Conservation (phyloP, 805 yeast species). For the Yamadazyma takamatsuzukensis region DNA sequence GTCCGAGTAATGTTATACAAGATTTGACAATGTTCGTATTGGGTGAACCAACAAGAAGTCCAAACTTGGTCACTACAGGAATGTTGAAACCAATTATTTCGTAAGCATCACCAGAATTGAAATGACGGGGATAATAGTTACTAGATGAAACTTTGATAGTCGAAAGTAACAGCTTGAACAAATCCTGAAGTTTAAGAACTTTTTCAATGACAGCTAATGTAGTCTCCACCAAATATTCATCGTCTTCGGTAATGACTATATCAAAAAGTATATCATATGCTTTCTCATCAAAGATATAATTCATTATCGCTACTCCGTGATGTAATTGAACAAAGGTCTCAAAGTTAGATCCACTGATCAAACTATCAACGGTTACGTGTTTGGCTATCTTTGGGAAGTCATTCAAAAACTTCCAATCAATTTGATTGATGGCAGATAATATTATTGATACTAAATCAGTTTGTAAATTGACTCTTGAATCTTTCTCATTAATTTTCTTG, state of each 20-base stretch:
- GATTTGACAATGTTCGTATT: slow-evolving; percentile 47
- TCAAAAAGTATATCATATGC: slow-evolving; percentile 55
- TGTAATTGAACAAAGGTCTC: slow-evolving; percentile 51
- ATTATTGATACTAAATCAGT: slow-evolving; percentile 50
- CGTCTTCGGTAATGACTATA: slow-evolving; percentile 58
- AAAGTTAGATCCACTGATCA: slow-evolving; percentile 19
- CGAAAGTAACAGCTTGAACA: slow-evolving; percentile 28
- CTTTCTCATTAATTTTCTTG: slow-evolving; percentile 26
- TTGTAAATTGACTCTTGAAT: slow-evolving; percentile 47
- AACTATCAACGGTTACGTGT: slow-evolving; percentile 14
- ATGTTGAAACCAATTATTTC: slow-evolving; percentile 71
- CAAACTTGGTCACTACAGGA: slow-evolving; percentile 69
- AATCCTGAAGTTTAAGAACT: slow-evolving; percentile 52
- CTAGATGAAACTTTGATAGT: slow-evolving; percentile 33
- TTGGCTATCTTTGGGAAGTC: slow-evolving; percentile 38
- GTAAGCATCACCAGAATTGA: slow-evolving; percentile 62
- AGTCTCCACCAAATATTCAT: slow-evolving; percentile 23
- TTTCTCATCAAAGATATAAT: slow-evolving; percentile 57
- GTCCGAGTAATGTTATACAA: slow-evolving; percentile 51
- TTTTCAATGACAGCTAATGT: slow-evolving; percentile 24
- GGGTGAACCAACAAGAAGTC: slow-evolving; percentile 66
- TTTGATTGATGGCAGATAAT: slow-evolving; percentile 28
- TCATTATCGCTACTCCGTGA: slow-evolving; percentile 65
- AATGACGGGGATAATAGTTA: slow-evolving; percentile 35
- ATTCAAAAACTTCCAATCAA: slow-evolving; percentile 46